Evolutionary conservation across 2,329 filamentous ascomycete genomes (phyloP).

Genomic region (Colletotrichum sp.): DNA sequence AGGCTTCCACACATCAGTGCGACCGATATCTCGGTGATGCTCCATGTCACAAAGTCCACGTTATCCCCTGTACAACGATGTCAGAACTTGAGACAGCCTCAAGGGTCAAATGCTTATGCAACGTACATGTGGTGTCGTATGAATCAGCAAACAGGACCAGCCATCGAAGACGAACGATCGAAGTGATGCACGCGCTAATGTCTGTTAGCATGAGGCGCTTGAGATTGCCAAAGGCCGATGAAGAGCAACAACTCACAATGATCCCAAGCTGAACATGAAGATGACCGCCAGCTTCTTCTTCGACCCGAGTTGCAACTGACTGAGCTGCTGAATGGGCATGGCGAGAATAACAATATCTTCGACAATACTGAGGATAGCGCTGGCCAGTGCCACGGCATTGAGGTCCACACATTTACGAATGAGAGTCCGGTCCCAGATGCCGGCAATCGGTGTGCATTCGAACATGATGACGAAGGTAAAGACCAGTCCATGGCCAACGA

Average conservation of each 20-base stretch:
- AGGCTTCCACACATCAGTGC: conserved; percentile 49
- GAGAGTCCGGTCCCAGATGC: conserved; percentile 20
- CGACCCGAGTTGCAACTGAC: not conserved
- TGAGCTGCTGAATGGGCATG: conserved; percentile 19
- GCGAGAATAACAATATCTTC: conserved; percentile 19
- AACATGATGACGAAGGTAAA: conserved; percentile 27
- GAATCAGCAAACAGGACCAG: conserved; percentile 5
- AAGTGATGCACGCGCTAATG: conserved; percentile 22
- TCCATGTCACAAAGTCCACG: conserved; percentile 36
- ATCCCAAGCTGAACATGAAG: conserved; percentile 23
- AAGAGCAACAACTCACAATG: conserved; percentile 11
- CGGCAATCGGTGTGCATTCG: conserved; percentile 20
- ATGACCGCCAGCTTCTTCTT: conserved; percentile 19
- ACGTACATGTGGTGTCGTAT: conserved; percentile 10
- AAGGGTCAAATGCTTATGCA: not conserved
- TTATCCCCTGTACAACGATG: conserved; percentile 24
- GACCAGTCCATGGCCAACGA: conserved; percentile 21
- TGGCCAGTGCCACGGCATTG: conserved; percentile 8
- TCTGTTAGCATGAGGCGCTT: not conserved
- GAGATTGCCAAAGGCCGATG: not conserved
- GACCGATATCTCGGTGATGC: conserved; percentile 31
- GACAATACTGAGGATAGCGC: conserved; percentile 20
- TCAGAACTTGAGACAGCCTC: not conserved
- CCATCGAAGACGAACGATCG: conserved; percentile 18
- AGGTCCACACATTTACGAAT: conserved; percentile 10